phyloP scores from a whole-genome alignment of 1,139 yeast genomes.

The Saccharomyces hybrid region DNA sequence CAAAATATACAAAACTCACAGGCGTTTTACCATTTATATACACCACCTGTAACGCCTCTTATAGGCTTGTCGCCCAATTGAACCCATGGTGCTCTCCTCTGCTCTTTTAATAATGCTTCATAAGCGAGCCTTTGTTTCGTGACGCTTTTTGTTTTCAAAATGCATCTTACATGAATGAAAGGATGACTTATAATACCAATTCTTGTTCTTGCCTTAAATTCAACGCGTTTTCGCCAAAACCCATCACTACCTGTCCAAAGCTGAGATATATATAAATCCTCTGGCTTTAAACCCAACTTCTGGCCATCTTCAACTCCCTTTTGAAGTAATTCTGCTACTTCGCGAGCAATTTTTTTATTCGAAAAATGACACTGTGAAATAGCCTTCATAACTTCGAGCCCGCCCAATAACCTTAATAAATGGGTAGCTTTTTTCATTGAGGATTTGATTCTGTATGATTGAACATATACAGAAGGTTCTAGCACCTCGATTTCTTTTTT shows the following conservation, averaged over 20 bases:
- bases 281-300: slow-evolving; percentile 49
- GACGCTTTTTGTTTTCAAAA: slow-evolving; percentile 54
- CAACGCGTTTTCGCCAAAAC: slow-evolving; percentile 59
- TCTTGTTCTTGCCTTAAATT: slow-evolving; percentile 86
- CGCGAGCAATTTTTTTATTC: slow-evolving; percentile 71
- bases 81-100: slow-evolving; percentile 41
- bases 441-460: slow-evolving; percentile 73
- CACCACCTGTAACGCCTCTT: slow-evolving; percentile 42
- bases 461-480: slow-evolving; percentile 76
- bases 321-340: slow-evolving; percentile 66
- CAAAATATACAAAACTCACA: not conserved
- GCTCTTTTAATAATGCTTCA: slow-evolving; percentile 44
- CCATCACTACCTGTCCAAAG: slow-evolving; percentile 95
- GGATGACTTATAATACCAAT: slow-evolving; percentile 71
- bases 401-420: slow-evolving; percentile 64
- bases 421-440: slow-evolving; percentile 83
- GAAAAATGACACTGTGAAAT: slow-evolving; percentile 90
- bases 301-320: slow-evolving; percentile 66
- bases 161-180: slow-evolving; percentile 71
- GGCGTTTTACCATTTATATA: slow-evolving; percentile 42
- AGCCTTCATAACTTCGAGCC: slow-evolving; percentile 66
- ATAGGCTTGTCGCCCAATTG: slow-evolving; percentile 38
- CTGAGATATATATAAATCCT: slow-evolving; percentile 64
- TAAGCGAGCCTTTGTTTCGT: slow-evolving; percentile 54
- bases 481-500: slow-evolving; percentile 63